phyloP scores from a whole-genome alignment of 192 early-diverging fungal species.

The Spizellomyces punctatus region DNA sequence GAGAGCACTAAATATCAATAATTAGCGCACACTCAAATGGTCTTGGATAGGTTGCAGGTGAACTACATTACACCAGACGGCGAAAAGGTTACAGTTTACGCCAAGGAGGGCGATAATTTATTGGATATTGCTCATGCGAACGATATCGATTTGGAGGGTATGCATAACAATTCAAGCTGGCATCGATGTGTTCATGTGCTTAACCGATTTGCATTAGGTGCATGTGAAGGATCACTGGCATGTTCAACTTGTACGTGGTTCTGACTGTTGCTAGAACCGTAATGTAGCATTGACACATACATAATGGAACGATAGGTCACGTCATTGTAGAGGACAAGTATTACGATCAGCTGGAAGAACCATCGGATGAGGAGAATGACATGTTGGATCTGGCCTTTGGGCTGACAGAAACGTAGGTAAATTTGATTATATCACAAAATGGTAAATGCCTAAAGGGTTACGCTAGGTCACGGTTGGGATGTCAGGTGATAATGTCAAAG shows the following conservation, averaged over 20 bases:
- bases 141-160: slow-evolving; percentile 90
- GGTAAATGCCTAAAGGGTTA: background rate
- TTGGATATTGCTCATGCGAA: slow-evolving; percentile 90
- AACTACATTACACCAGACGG: slow-evolving; percentile 87
- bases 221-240: slow-evolving; percentile 93
- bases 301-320: slow-evolving; percentile 53
- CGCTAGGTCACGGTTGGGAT: slow-evolving; percentile 84
- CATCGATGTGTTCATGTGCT: slow-evolving; percentile 38
- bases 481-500: slow-evolving; percentile 83
- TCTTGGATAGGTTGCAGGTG: slow-evolving; percentile 45
- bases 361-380: slow-evolving; percentile 96
- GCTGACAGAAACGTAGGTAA: slow-evolving; percentile 85
- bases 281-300: background rate
- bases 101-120: slow-evolving; percentile 83
- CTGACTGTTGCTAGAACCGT: slow-evolving; percentile 3
- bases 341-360: slow-evolving; percentile 87
- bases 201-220: slow-evolving; percentile 21
- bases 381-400: slow-evolving; percentile 98
- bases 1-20: background rate
- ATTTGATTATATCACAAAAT: background rate
- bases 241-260: slow-evolving; percentile 78
- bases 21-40: background rate
- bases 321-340: slow-evolving; percentile 81
- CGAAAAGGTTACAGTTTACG: slow-evolving; percentile 72
- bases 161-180: background rate